phyloP scores from a whole-genome alignment of 139 green algal genomes.

The Chlamydomonas sp. region DNA sequence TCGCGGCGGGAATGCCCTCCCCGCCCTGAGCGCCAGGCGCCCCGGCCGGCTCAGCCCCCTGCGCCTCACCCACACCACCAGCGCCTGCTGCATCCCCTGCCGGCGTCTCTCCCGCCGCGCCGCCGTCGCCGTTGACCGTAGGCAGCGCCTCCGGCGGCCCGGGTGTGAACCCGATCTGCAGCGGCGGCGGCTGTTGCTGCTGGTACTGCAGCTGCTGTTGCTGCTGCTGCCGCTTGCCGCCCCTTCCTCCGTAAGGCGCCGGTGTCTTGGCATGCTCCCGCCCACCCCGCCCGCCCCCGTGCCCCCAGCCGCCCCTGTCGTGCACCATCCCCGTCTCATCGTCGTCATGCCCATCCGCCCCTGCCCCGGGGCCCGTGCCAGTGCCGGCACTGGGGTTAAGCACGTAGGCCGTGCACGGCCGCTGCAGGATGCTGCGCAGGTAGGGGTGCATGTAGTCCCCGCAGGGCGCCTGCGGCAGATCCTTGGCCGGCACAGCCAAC shows the following conservation, averaged over 20 bases:
- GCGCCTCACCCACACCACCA: no score
- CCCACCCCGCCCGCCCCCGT: not conserved
- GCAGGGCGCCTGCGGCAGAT: not conserved
- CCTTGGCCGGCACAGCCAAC: not conserved
- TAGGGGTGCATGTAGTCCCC: constrained; percentile 72
- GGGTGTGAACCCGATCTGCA: not conserved
- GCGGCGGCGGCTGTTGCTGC: not conserved
- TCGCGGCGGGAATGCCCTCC: no score
- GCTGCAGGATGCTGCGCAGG: constrained; percentile 60
- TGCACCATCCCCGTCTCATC: not conserved
- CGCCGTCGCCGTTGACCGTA: not conserved
- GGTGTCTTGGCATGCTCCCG: no score
- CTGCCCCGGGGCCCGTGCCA: constrained; percentile 5
- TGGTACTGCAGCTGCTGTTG: constrained; percentile 12
- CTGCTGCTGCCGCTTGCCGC: not conserved
- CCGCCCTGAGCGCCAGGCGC: no score
- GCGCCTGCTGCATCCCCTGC: no score
- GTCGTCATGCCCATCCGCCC: constrained; percentile 13
- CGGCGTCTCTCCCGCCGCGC: not conserved
- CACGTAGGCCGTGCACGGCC: constrained; percentile 43
- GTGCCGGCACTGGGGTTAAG: constrained; percentile 45
- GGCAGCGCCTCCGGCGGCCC: not conserved
- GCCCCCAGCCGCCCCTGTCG: not conserved
- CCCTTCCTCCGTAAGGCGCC: not conserved
- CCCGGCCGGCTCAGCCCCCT: no score